Conservation (phyloP, 345 rosid species). For the Punica granatum region DNA sequence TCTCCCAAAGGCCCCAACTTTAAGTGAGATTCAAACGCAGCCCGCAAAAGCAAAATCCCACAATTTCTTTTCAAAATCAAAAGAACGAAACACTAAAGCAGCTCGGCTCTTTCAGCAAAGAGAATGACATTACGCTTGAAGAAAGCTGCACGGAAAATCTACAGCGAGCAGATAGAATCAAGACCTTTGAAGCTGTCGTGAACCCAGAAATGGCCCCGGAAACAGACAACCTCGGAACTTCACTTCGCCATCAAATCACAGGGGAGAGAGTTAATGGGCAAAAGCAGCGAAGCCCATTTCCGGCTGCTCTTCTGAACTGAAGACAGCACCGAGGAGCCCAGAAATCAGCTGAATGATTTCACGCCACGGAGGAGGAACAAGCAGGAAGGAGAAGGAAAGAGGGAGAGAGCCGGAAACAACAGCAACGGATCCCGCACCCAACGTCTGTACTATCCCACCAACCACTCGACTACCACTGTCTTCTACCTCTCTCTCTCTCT, state of each 20-base stretch:
- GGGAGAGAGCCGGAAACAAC: constrained; percentile 3
- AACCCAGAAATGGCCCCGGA: constrained; percentile 1
- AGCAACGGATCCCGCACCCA: constrained; percentile 7
- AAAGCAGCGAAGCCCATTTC: neutral
- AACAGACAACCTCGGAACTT: constrained; percentile 1
- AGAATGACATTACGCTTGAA: neutral
- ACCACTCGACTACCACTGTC: constrained; percentile 4
- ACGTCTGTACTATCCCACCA: constrained; percentile 3
- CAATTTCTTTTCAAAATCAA: constrained; percentile 3
- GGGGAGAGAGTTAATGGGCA: neutral
- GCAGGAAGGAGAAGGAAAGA: neutral
- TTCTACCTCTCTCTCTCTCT: neutral
- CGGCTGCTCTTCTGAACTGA: neutral
- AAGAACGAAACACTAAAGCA: neutral
- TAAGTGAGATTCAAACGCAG: neutral
- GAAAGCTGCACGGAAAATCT: neutral
- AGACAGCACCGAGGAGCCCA: neutral
- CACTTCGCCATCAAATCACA: neutral
- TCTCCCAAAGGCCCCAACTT: constrained; percentile 4
- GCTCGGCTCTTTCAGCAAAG: neutral
- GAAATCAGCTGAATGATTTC: neutral
- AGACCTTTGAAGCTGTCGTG: neutral
- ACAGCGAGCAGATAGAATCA: neutral
- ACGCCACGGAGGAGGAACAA: no score
- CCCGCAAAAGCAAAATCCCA: neutral